Evolutionary conservation across 306 rosid species (phyloP).

Genomic region (Acacia acuminata): DNA sequence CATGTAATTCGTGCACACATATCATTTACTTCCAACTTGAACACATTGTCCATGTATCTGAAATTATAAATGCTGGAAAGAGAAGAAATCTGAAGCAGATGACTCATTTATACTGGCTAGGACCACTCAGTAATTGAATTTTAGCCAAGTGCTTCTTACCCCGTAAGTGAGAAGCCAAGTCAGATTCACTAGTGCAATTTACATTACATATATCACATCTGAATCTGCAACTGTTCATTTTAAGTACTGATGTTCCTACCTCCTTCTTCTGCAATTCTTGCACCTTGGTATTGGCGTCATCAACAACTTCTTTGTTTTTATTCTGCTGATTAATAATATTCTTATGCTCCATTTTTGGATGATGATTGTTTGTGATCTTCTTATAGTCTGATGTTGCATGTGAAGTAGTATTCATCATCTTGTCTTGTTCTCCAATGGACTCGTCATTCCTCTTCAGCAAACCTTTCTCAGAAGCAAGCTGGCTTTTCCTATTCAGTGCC

Average conservation of each 20-base stretch:
- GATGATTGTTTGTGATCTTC: not conserved
- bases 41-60: not conserved
- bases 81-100: not conserved
- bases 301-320: too few relatives aligned
- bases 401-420: not conserved
- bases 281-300: too few relatives aligned
- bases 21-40: not conserved
- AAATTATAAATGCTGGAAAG: too few relatives aligned
- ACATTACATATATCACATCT: not conserved
- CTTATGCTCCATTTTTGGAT: too few relatives aligned
- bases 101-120: not conserved
- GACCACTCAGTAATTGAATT: not conserved
- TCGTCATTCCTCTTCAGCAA: too few relatives aligned
- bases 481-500: slow-evolving; percentile 35
- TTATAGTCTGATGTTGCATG: not conserved
- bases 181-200: not conserved
- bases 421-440: slow-evolving; percentile 10
- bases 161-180: slow-evolving; percentile 27
- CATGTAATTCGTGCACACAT: too few relatives aligned
- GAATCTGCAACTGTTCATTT: not conserved
- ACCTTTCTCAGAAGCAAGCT: too few relatives aligned
- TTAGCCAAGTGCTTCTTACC: slow-evolving; percentile 48
- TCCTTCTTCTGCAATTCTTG: not conserved
- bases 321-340: too few relatives aligned
- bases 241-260: not conserved